phyloP scores from a whole-genome alignment of 495 filamentous ascomycete genomes.

The Lophiostoma macrostomum region DNA sequence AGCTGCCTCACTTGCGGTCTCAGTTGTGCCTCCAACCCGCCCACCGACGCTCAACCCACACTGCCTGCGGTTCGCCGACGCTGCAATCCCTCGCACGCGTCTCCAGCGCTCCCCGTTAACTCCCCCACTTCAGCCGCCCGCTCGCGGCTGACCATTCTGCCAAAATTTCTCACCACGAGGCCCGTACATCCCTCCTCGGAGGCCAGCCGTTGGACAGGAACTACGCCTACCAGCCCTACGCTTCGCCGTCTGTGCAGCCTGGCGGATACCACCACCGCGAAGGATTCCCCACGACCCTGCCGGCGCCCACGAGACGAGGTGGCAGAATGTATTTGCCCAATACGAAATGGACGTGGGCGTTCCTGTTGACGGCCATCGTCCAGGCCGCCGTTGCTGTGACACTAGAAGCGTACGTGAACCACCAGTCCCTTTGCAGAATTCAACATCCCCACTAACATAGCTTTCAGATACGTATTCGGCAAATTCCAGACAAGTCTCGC shows the following conservation, averaged over 20 bases:
- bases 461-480: constrained; percentile 70
- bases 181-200: constrained; percentile 63
- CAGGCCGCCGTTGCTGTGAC: constrained; percentile 77
- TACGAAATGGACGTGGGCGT: constrained; percentile 84
- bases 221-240: constrained; percentile 36
- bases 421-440: neutral
- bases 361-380: constrained; percentile 66
- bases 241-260: neutral
- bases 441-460: constrained; percentile 12
- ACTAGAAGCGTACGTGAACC: constrained; percentile 73
- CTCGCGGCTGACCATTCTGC: constrained; percentile 35
- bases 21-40: too few species aligned
- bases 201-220: constrained; percentile 54
- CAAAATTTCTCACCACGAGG: constrained; percentile 62
- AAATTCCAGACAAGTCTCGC: constrained; percentile 58
- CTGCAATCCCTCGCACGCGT: too few species aligned
- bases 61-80: too few species aligned
- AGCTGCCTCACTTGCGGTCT: too few species aligned
- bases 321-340: constrained; percentile 66
- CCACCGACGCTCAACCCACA: too few species aligned
- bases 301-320: constrained; percentile 12
- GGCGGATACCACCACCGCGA: constrained; percentile 57
- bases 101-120: constrained; percentile 6
- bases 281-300: constrained; percentile 46
- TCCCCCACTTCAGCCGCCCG: constrained; percentile 23